These are phyloP conservation scores for Pezicula radicicola DNA, from an alignment of 2,329 filamentous ascomycete species.

Conservation along the genomic window DNA sequence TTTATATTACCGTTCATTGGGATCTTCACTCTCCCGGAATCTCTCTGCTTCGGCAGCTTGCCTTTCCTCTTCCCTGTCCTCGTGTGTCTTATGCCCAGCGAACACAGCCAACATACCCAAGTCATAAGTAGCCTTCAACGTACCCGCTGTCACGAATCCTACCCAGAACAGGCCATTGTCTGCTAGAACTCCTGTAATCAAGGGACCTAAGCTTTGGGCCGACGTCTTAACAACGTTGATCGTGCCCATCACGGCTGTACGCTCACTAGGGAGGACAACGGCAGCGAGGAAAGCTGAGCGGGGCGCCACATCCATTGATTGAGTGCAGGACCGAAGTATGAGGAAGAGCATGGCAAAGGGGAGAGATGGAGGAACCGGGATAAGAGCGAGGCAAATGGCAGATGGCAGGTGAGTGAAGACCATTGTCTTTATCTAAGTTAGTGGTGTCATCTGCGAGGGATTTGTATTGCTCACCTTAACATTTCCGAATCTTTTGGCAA, in stretches of 20 bases:
- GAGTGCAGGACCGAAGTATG: conserved; percentile 57
- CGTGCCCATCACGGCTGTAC: conserved; percentile 69
- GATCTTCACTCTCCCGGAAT: conserved; percentile 10
- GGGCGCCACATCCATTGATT: conserved; percentile 70
- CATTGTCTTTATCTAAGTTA: conserved; percentile 55
- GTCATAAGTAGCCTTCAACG: conserved; percentile 60
- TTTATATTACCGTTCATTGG: background rate
- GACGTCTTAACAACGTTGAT: conserved; percentile 68
- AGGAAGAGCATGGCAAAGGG: conserved; percentile 57
- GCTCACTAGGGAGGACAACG: conserved; percentile 59
- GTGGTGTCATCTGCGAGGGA: background rate
- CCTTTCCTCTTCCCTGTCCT: conserved; percentile 21
- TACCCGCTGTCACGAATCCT: conserved; percentile 60
- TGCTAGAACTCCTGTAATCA: conserved; percentile 62
- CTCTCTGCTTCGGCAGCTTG: conserved; percentile 9
- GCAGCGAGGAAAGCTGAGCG: conserved; percentile 67
- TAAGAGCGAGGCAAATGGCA: conserved; percentile 59
- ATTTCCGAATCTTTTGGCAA: conserved; percentile 56
- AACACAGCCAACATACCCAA: conserved; percentile 53
- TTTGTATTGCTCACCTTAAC: conserved; percentile 50
- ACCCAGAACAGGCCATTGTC: conserved; percentile 55
- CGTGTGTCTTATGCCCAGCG: conserved; percentile 25
- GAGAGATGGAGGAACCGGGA: conserved; percentile 53
- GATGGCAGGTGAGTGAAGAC: conserved; percentile 73
- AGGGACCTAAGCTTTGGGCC: conserved; percentile 58